Percentiles rank a stretch among this genome's conserved stretches.
phyloP scores from a whole-genome alignment of 345 rosid species.

The Sisymbrium irio region DNA sequence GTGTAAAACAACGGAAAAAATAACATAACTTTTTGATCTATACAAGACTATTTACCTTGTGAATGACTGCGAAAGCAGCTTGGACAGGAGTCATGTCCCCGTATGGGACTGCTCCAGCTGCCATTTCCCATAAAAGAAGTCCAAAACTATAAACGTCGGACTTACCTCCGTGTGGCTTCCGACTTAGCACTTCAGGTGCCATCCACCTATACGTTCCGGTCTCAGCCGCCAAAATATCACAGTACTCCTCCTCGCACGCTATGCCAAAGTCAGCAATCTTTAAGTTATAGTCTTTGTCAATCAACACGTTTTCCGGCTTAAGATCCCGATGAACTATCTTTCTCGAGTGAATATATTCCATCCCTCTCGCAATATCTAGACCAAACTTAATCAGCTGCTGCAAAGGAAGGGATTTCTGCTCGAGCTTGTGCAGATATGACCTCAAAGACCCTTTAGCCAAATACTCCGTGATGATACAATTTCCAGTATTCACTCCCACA shows the following conservation, averaged over 20 bases:
- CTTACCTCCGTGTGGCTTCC: constrained; percentile 57
- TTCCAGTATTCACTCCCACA: constrained; percentile 53
- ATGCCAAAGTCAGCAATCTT: constrained; percentile 92
- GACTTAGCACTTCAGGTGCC: constrained; percentile 86
- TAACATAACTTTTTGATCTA: no score
- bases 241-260: constrained; percentile 69
- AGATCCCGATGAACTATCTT: constrained; percentile 86
- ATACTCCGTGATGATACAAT: constrained; percentile 58
- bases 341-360: constrained; percentile 76
- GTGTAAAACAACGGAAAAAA: no score
- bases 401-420: constrained; percentile 54
- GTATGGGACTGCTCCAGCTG: constrained; percentile 72
- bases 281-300: constrained; percentile 54
- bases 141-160: constrained; percentile 83
- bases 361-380: constrained; percentile 77
- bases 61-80: constrained; percentile 81
- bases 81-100: constrained; percentile 76
- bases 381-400: constrained; percentile 48
- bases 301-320: constrained; percentile 78
- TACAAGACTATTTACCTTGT: no score
- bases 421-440: constrained; percentile 70
- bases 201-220: constrained; percentile 91
- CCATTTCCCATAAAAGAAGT: constrained; percentile 85
- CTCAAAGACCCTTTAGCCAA: constrained; percentile 56
- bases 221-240: constrained; percentile 59